phyloP scores from a whole-genome alignment of 2,329 filamentous ascomycete species.

The Sporothrix variecibatus region DNA sequence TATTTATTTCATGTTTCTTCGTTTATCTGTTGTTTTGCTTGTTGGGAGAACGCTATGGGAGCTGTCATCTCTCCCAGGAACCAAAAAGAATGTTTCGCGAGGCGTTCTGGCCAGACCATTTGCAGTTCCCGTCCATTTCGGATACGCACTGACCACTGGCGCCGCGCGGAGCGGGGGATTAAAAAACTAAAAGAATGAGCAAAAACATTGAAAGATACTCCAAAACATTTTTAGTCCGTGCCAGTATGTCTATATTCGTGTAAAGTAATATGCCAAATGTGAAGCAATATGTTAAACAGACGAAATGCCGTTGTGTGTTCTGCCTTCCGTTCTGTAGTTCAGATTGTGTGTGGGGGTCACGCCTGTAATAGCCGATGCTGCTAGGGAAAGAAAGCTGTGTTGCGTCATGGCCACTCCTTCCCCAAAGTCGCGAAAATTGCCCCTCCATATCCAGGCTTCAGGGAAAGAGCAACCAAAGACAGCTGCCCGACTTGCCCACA shows the following conservation, averaged over 20 bases:
- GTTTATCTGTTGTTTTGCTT: conserved; percentile 22
- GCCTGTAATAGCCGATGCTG: not conserved
- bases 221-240: conserved; percentile 6
- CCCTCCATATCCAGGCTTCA: conserved; percentile 20
- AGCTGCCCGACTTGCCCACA: not conserved
- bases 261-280: not conserved
- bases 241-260: not conserved
- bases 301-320: not conserved
- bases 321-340: not conserved
- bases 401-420: conserved; percentile 25
- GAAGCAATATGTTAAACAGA: not conserved
- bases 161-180: conserved; percentile 6
- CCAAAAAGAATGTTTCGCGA: conserved; percentile 15
- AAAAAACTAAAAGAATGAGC: conserved; percentile 18
- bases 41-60: conserved; percentile 18
- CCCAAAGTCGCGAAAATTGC: conserved; percentile 16
- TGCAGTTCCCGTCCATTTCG: conserved; percentile 10
- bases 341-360: not conserved
- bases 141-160: conserved; percentile 4
- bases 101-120: conserved; percentile 10
- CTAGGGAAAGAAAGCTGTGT: conserved; percentile 4
- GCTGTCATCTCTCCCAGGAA: conserved; percentile 8
- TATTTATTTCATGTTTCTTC: conserved; percentile 26
- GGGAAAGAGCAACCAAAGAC: not conserved
- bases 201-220: conserved; percentile 24